Base-by-base conservation (phyloP, 2,329 filamentous ascomycete species). In the Colletotrichum musae region DNA sequence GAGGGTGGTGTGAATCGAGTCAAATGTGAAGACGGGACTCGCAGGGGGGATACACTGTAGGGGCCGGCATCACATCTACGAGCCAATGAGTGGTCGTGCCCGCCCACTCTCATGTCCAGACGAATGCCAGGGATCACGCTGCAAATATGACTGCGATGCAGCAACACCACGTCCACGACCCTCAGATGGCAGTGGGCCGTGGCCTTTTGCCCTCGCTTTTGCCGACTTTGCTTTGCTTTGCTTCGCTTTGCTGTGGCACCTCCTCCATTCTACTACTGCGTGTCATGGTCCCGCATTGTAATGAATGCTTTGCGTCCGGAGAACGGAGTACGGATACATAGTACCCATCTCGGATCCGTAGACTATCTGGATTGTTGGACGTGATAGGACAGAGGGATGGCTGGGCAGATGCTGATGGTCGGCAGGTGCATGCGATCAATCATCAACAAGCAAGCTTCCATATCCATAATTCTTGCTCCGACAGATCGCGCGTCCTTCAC, bases 1-100 rank as follows among this genome's bases (percentile, higher is more conserved):
- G 62, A 41, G 4, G 41, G 63, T 68, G 66, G 62, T 69, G 66
- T 69, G 66, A 59, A 56, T 59, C 50, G 32, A 69, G 48, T 60
- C 56, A 56, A 69, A 24, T 24, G 21, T 24, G 21, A 52, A 54
- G 24, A 60, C 66, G 32, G 41, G 21, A 58, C 64, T 62, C 52
- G 53, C 64, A 70, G 64, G 68, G 64, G 68, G 64, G 21, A 24
- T 18, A 24, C 21, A 24, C 21, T 3, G 21, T 24, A 24, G 21
- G 21, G 21, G 21, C 21, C 48, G 24, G 41, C 57, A 70, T 70
- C 64, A 63, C 68, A 63, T 16, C 28, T n/a, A 45, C 12, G 28
- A 52, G 51, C 68, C 68, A 70, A 70, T 70, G 58, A 53, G 18
- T n/a, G 36, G 16, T 21, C 64, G 16, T 26, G 6, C 21, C 57